Base-by-base conservation (phyloP, 2,329 filamentous ascomycete species). In the Zymoseptoria ardabiliae region DNA sequence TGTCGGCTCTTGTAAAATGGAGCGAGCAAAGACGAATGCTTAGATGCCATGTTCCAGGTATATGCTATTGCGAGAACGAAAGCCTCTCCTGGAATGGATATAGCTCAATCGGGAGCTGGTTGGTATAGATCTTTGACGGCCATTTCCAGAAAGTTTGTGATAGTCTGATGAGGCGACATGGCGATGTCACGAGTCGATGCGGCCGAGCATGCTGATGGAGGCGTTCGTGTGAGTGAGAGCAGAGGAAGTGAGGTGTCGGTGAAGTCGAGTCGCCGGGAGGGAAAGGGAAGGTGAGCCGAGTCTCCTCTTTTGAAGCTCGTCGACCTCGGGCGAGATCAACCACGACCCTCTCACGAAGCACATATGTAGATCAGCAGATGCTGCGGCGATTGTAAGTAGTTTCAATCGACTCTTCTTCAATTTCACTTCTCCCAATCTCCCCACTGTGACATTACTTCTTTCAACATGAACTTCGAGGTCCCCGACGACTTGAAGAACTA, bases 381-480 rank as follows among this genome's bases (percentile, higher is more conserved):
- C 35, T 45, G 35, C 35, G 35, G 35, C 35, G 13, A 45, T 17
- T 17, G 35, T 45, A 45, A n/a, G 35, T 45, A 45, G 35, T 17
- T 35, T 41, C 35, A 45, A 45, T 17, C 6, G 35, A 45, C 35
- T n/a, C 13, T 17, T 45, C 35, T 45, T 17, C 6, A 13, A 45
- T n/a, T 17, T 53, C 30, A 23, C 56, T 50, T 30, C 50, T 28
- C 22, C 9, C 6, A 28, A 53, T 21, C 17, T 25, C 10, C 23
- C 11, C n/a, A 17, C 10, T 30, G 7, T 28, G 11, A 30, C 48
- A 52, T 17, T 6, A 13, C 17, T 21, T 11, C n/a, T 20, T 11
- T 48, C 53, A 65, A 52, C 20, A 83, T 83, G 79, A 79, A 81
- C 71, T 84, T 85, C 71, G 79, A 82, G 13, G 74, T 85, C 17